phyloP scores from a whole-genome alignment of 2,329 filamentous ascomycete genomes.

The Diaporthe citri region DNA sequence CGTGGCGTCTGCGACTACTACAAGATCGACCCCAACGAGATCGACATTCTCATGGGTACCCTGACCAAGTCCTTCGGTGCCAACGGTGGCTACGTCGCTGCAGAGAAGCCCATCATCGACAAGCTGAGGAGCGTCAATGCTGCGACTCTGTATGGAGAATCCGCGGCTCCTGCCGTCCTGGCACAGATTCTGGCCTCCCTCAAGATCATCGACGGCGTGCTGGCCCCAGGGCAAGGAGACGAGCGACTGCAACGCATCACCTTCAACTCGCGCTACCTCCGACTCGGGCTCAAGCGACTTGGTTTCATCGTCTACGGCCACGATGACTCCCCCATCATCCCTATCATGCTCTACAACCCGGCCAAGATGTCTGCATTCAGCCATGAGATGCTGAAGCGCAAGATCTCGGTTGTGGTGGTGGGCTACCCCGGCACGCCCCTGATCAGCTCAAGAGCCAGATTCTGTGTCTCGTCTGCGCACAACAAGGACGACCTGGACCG shows the following conservation, averaged over 20 bases:
- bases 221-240: constrained; percentile 91
- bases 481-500: constrained; percentile 98
- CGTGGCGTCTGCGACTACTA: constrained; percentile 99
- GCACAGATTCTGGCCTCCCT: constrained; percentile 91
- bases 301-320: constrained; percentile 98
- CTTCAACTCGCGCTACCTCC: constrained; percentile 99
- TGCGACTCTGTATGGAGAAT: constrained; percentile 87
- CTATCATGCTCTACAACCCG: constrained; percentile 95
- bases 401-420: constrained; percentile 97
- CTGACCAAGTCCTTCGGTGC: constrained; percentile 98
- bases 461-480: constrained; percentile 95
- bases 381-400: constrained; percentile 97
- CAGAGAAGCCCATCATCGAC: constrained; percentile 90
- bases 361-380: constrained; percentile 99
- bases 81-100: constrained; percentile 95
- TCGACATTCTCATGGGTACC: constrained; percentile 98
- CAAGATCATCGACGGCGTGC: constrained; percentile 88
- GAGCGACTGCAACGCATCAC: constrained; percentile 95
- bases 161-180: constrained; percentile 87
- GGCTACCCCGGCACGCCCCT: constrained; percentile 97
- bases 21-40: constrained; percentile 84
- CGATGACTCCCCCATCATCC: constrained; percentile 97
- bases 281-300: constrained; percentile 94
- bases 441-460: constrained; percentile 92
- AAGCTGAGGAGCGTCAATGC: constrained; percentile 90